phyloP scores from a whole-genome alignment of 1,139 yeast genomes.

The Geotrichum bryndzae region DNA sequence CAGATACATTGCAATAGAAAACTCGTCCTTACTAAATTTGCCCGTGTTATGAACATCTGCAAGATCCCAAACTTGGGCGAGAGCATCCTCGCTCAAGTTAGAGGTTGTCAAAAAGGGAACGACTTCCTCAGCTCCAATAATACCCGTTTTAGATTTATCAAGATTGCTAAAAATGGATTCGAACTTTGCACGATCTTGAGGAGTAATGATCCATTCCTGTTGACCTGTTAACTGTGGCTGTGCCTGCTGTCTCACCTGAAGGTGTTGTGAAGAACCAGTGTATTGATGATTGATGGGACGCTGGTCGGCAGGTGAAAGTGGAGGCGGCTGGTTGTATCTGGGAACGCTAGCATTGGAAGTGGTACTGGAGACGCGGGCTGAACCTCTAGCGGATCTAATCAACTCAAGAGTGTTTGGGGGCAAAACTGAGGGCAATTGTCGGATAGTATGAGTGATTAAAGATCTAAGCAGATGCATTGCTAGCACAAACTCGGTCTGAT shows the following conservation, averaged over 20 bases:
- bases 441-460: constrained; percentile 58
- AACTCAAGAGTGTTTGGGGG: constrained; percentile 42
- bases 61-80: constrained; percentile 92
- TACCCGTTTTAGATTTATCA: constrained; percentile 60
- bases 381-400: constrained; percentile 1
- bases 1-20: constrained; percentile 88
- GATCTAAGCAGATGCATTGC: constrained; percentile 96
- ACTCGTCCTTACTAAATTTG: constrained; percentile 70
- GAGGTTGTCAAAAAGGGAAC: constrained; percentile 89
- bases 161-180: constrained; percentile 71
- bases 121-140: constrained; percentile 61
- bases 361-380: constrained; percentile 6
- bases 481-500: constrained; percentile 68
- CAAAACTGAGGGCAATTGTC: constrained; percentile 60
- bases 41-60: constrained; percentile 89
- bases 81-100: constrained; percentile 71
- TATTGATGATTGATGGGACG: constrained; percentile 23
- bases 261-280: constrained; percentile 20
- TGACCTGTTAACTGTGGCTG: constrained; percentile 30
- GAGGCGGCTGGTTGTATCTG: constrained; percentile 20
- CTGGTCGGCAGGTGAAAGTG: constrained; percentile 19
- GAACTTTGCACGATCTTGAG: constrained; percentile 68
- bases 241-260: constrained; percentile 36
- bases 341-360: constrained; percentile 22
- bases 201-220: constrained; percentile 64